phyloP scores from a whole-genome alignment of 2,329 filamentous ascomycete species.

The Cladosporium oxysporum region DNA sequence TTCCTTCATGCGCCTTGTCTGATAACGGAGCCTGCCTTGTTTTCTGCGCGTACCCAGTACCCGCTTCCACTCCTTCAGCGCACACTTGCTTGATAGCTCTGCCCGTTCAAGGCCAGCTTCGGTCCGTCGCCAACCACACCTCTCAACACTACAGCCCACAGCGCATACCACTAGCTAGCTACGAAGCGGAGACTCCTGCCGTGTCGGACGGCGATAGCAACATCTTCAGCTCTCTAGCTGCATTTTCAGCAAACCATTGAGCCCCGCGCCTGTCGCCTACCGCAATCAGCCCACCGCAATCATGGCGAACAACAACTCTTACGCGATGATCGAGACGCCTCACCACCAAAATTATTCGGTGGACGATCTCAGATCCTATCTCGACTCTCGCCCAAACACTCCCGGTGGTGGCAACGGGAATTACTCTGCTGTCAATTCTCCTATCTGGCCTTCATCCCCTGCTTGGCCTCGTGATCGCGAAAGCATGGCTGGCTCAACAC shows the following conservation, averaged over 20 bases:
- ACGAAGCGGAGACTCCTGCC: slow-evolving; percentile 8
- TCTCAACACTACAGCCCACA: slow-evolving; percentile 9
- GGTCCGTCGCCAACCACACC: slow-evolving; percentile 11
- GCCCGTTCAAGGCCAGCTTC: slow-evolving; percentile 4
- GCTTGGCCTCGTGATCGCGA: slow-evolving; percentile 15
- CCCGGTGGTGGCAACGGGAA: slow-evolving; percentile 3
- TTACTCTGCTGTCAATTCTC: slow-evolving; percentile 15
- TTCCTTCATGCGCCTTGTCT: slow-evolving; percentile 6
- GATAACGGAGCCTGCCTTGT: slow-evolving; percentile 6
- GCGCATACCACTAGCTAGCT: slow-evolving; percentile 4
- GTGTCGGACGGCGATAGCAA: slow-evolving; percentile 1
- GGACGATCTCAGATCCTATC: slow-evolving; percentile 15
- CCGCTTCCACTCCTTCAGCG: slow-evolving; percentile 18
- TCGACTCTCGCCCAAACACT: slow-evolving; percentile 18
- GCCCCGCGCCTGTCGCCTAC: slow-evolving; percentile 6
- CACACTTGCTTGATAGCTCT: slow-evolving; percentile 8
- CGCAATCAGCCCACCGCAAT: background rate
- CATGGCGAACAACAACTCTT: slow-evolving; percentile 16
- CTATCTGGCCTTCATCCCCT: slow-evolving; percentile 17
- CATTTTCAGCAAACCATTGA: slow-evolving; percentile 2
- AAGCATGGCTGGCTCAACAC: slow-evolving; percentile 14
- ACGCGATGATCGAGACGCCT: slow-evolving; percentile 19
- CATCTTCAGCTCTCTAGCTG: slow-evolving; percentile 12
- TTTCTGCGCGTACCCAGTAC: slow-evolving; percentile 6
- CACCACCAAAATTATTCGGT: slow-evolving; percentile 19